Percentiles rank a stretch among this genome's conserved stretches.
phyloP scores from a whole-genome alignment of 2,329 filamentous ascomycete genomes.

The Triangularia setosa region DNA sequence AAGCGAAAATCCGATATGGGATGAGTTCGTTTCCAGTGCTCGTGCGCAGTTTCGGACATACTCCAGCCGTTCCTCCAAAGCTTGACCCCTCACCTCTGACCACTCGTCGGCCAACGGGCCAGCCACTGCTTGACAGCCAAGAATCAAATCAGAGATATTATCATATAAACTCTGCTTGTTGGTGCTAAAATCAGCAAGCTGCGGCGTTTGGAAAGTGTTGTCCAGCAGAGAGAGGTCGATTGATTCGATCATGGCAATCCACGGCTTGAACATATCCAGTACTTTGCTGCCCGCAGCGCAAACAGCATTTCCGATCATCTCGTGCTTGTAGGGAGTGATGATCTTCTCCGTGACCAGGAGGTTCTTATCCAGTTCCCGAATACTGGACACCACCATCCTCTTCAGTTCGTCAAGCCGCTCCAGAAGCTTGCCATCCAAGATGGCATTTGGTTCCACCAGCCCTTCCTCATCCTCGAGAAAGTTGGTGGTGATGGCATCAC shows the following conservation, averaged over 20 bases:
- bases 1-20: slow-evolving; percentile 82
- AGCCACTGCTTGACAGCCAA: slow-evolving; percentile 87
- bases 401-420: slow-evolving; percentile 84
- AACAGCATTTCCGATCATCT: slow-evolving; percentile 75
- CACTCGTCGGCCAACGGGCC: slow-evolving; percentile 92
- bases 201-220: slow-evolving; percentile 75
- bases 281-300: slow-evolving; percentile 76
- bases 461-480: slow-evolving; percentile 82
- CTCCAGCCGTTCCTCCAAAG: slow-evolving; percentile 79
- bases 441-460: slow-evolving; percentile 64
- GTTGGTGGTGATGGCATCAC: slow-evolving; percentile 72
- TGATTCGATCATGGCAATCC: slow-evolving; percentile 85
- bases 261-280: slow-evolving; percentile 83
- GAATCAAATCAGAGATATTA: slow-evolving; percentile 80
- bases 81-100: slow-evolving; percentile 86
- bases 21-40: slow-evolving; percentile 80
- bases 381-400: slow-evolving; percentile 76
- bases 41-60: slow-evolving; percentile 73
- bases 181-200: slow-evolving; percentile 78
- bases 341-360: slow-evolving; percentile 75
- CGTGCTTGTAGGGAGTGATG: slow-evolving; percentile 72
- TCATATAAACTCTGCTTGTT: slow-evolving; percentile 96
- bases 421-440: slow-evolving; percentile 72
- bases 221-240: slow-evolving; percentile 80
- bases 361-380: slow-evolving; percentile 83